A percentile compares a stretch with the other conserved stretches of the same genome.
These are phyloP conservation scores for Cutaneotrichosporon sp. DNA, from an alignment of 1,284 basidiomycete species.

Conservation along the genomic window DNA sequence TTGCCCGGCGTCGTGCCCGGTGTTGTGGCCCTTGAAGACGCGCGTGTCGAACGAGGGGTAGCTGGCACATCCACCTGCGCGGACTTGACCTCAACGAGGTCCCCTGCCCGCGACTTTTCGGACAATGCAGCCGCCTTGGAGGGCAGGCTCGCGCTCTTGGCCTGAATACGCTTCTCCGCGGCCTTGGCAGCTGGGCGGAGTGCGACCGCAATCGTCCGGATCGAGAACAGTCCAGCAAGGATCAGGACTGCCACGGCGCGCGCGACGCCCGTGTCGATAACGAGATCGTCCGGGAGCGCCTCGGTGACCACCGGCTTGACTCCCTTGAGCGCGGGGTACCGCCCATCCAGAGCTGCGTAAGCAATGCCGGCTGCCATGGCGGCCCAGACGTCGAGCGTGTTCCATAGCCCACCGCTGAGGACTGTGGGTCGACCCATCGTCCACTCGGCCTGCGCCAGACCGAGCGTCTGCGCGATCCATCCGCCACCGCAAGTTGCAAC, in stretches of 20 bases:
- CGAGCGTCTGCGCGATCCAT: slow-evolving; percentile 29
- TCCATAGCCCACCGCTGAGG: slow-evolving; percentile 28
- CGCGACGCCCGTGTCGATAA: slow-evolving; percentile 14
- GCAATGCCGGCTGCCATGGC: slow-evolving; percentile 23
- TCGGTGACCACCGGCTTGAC: slow-evolving; percentile 6
- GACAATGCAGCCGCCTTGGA: not conserved
- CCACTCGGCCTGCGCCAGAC: slow-evolving; percentile 29
- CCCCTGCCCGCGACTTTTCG: not conserved
- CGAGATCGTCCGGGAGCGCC: slow-evolving; percentile 4
- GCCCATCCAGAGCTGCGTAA: slow-evolving; percentile 23
- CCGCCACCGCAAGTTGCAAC: slow-evolving; percentile 37
- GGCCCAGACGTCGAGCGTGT: slow-evolving; percentile 40
- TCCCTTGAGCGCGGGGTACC: slow-evolving; percentile 5
- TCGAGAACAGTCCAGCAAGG: slow-evolving; percentile 25
- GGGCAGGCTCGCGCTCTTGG: not conserved
- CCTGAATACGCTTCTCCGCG: not conserved
- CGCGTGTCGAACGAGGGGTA: not conserved
- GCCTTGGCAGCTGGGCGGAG: not conserved
- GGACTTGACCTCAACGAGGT: not conserved
- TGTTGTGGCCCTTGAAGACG: not conserved
- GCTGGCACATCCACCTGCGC: not conserved
- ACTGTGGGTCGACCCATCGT: slow-evolving; percentile 26
- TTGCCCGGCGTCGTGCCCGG: not conserved
- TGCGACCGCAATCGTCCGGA: slow-evolving; percentile 4
- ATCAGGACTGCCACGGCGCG: slow-evolving; percentile 32